Evolutionary conservation across 179 eudicot genomes (phyloP).

Genomic region (Pouteria campechiana): DNA sequence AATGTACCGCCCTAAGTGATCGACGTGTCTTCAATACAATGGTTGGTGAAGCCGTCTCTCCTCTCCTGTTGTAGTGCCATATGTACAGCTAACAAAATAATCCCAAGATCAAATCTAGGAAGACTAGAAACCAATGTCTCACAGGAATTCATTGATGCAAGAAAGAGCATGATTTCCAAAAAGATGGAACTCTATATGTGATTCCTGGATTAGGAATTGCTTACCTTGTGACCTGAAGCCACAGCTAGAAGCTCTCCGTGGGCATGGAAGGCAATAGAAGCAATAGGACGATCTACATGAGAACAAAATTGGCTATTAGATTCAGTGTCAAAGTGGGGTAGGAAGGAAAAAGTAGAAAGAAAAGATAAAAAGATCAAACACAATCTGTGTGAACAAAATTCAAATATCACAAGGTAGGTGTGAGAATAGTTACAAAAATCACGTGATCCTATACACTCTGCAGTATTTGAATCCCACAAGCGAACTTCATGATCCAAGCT

Average conservation of each 20-base stretch:
- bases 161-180: constrained; percentile 2
- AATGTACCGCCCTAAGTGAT: constrained; percentile 94
- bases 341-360: neutral
- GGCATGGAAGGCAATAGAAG: constrained; percentile 97
- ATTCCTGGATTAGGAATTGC: too few relatives aligned
- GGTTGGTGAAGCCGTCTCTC: constrained; percentile 52
- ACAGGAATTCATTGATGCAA: constrained; percentile 4
- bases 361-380: neutral
- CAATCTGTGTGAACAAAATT: neutral
- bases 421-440: constrained; percentile 73
- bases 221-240: constrained; percentile 98
- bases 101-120: neutral
- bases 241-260: constrained; percentile 94
- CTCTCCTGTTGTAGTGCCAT: constrained; percentile 78
- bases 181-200: too few relatives aligned
- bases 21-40: constrained; percentile 83
- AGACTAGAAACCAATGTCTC: neutral
- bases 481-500: constrained; percentile 98
- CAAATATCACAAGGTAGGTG: neutral
- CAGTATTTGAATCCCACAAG: constrained; percentile 85
- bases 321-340: neutral
- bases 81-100: constrained; percentile 54
- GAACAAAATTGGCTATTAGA: constrained; percentile 1
- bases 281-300: constrained; percentile 88
- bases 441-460: constrained; percentile 80